Base-by-base conservation (phyloP, 2,329 filamentous ascomycete genomes). In the Venturia effusa region DNA sequence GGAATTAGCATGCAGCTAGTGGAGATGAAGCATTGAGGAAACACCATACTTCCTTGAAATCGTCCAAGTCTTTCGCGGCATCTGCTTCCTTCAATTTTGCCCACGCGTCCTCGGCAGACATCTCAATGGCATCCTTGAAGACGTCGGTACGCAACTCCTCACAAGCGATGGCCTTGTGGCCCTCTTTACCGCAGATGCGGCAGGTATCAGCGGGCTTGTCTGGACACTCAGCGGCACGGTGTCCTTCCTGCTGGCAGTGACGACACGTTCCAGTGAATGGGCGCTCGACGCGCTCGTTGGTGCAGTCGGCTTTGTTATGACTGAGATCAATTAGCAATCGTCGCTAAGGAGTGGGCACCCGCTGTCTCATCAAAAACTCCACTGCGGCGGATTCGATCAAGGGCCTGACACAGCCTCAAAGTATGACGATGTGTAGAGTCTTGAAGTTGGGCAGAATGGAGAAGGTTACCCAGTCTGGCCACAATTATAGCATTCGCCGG, bases 201-300 rank as follows among this genome's bases (percentile, higher is more conserved):
- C 82, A 84, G 34, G 74, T 73, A 62, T 66, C 69, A 76, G 85
- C 77, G 7, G 81, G 80, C 66, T 83, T 83, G 1, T 80, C 74
- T 1, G 87, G 86, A 67, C 88, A 92, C 61, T 88, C 84, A 24
- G 81, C 80, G 61, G 81, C 76, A 69, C 83, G 76, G 67, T 86
- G 83, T 24, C 83, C 83, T 40, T 77, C 71, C 65, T 80, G 69
- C 19, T 78, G 74, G 68, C 83, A 86, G 72, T 82, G 77, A 66
- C 82, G 83, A 75, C 87, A 90, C 11, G 76, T 81, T 3, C 85
- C 83, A 59, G 77, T 78, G 71, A 83, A 83, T 15, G 75, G 70
- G 62, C 77, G 77, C 64, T 79, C 76, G 62, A 83, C 80, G 32
- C 74, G 75, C 19, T 81, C 79, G 64, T 87, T 84, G 22, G 83